A percentile compares a stretch with the other conserved stretches of the same genome.
Evolutionary conservation across 2,329 filamentous ascomycete species (phyloP).

Genomic region (Colletotrichum tabaci): DNA sequence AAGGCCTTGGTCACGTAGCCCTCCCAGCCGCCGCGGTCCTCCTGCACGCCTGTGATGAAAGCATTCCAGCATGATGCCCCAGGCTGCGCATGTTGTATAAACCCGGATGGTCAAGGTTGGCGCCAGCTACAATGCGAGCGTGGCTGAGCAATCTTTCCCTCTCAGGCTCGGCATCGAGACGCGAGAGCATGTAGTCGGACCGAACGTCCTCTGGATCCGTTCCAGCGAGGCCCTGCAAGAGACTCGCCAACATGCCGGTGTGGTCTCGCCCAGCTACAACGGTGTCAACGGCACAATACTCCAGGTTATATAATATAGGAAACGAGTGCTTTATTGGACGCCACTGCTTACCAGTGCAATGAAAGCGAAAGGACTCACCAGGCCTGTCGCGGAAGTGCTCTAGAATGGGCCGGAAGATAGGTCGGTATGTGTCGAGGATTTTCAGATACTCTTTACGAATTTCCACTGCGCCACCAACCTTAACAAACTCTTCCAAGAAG

Average conservation of each 20-base stretch:
- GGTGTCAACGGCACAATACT: not conserved
- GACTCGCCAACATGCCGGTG: conserved; percentile 65
- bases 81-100: conserved; percentile 65
- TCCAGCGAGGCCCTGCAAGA: conserved; percentile 67
- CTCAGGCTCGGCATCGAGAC: conserved; percentile 67
- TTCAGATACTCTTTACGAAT: conserved; percentile 64
- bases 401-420: conserved; percentile 61
- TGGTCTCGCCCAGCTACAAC: conserved; percentile 67
- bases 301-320: not conserved
- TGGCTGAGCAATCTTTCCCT: conserved; percentile 63
- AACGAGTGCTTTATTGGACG: not conserved
- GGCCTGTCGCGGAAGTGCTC: conserved; percentile 64
- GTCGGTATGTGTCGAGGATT: conserved; percentile 59
- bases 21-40: conserved; percentile 64
- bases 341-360: conserved; percentile 66
- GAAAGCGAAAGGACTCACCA: conserved; percentile 63
- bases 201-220: conserved; percentile 58
- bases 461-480: conserved; percentile 60
- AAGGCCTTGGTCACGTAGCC: conserved; percentile 62
- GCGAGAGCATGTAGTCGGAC: conserved; percentile 68
- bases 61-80: conserved; percentile 60
- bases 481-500: conserved; percentile 59
- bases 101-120: conserved; percentile 54
- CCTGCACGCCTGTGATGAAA: conserved; percentile 60
- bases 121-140: conserved; percentile 55